Conservation (phyloP, 257 asterid genomes). For the Salvia rosmarinus region DNA sequence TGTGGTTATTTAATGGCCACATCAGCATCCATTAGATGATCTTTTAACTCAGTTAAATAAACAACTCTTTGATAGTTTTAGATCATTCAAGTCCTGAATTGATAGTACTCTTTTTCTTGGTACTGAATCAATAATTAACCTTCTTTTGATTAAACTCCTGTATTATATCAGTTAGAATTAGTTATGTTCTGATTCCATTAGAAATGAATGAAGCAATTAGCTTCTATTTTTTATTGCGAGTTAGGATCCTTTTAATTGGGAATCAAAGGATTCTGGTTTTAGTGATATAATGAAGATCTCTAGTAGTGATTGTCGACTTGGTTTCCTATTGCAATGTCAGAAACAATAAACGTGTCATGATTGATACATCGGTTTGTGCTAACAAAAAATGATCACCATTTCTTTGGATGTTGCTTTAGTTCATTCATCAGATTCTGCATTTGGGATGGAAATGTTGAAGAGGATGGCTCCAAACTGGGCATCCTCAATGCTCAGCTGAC, state of each 20-base stretch:
- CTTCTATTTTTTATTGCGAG: background rate
- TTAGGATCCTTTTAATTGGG: background rate
- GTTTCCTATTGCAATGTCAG: background rate
- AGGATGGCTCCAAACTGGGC: constrained; percentile 98
- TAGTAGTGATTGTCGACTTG: background rate
- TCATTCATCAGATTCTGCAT: constrained; percentile 97
- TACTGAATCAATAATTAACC: too few species aligned
- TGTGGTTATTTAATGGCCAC: too few species aligned
- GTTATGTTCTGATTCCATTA: background rate
- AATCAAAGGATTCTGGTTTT: background rate
- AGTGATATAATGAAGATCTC: background rate
- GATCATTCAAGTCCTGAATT: background rate
- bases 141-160: too few species aligned
- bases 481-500: constrained; percentile 89
- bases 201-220: too few species aligned
- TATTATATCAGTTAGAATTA: background rate
- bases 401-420: constrained; percentile 42
- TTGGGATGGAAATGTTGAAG: constrained; percentile 95
- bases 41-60: background rate
- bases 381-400: constrained; percentile 28
- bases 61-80: too few species aligned
- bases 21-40: background rate
- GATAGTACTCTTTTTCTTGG: too few species aligned
- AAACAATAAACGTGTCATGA: background rate
- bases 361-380: constrained; percentile 25